These are phyloP conservation scores for Penicillium sp. DNA, from an alignment of 2,329 filamentous ascomycete genomes.

Conservation along the genomic window DNA sequence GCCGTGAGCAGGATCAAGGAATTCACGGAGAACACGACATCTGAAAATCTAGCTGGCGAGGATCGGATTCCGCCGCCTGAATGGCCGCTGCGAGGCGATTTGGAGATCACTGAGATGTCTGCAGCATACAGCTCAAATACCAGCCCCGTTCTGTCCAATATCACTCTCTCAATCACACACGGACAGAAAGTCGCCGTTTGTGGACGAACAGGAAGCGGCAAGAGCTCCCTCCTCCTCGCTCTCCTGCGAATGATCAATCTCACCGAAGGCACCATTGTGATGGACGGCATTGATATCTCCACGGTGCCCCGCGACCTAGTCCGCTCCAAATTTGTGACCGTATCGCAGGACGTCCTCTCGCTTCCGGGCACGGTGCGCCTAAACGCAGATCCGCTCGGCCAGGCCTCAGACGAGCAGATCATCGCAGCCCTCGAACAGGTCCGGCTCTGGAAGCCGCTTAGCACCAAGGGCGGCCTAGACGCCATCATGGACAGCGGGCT, in stretches of 20 bases:
- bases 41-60: slow-evolving; percentile 43
- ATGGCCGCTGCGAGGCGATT: slow-evolving; percentile 42
- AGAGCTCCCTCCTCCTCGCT: background rate
- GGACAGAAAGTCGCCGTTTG: slow-evolving; percentile 2
- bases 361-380: background rate
- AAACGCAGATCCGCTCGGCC: background rate
- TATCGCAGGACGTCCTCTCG: background rate
- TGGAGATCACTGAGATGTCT: slow-evolving; percentile 33
- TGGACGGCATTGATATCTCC: background rate
- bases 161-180: background rate
- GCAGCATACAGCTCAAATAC: background rate
- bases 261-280: background rate
- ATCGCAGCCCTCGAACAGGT: slow-evolving; percentile 34
- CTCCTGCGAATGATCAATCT: background rate
- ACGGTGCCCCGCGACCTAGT: background rate
- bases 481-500: slow-evolving; percentile 44
- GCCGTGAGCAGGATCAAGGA: slow-evolving; percentile 53
- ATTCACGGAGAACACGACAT: slow-evolving; percentile 43
- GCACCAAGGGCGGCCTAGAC: slow-evolving; percentile 24
- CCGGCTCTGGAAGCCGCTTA: slow-evolving; percentile 31
- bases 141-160: background rate
- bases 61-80: slow-evolving; percentile 33
- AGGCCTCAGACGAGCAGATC: slow-evolving; percentile 19
- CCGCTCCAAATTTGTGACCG: background rate
- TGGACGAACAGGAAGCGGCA: background rate